phyloP scores from a whole-genome alignment of 116 monocot genomes.

The Iris pallida region DNA sequence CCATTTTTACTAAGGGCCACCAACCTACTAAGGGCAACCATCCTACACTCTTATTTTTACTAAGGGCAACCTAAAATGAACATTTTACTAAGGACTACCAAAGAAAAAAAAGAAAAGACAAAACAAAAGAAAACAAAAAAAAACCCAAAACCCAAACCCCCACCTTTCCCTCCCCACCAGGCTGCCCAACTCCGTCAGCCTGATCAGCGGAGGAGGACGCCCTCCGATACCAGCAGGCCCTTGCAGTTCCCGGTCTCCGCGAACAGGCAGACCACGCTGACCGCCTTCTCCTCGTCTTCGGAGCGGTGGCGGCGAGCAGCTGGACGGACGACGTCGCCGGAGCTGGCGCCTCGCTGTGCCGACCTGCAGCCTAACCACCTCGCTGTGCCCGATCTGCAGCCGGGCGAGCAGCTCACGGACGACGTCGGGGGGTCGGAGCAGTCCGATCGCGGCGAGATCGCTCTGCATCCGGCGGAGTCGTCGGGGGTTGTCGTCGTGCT shows the following conservation, averaged over 20 bases:
- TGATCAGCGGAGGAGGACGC: constrained; percentile 33
- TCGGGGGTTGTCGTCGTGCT: not conserved
- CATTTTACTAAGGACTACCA: too few relatives aligned
- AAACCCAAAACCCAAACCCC: too few relatives aligned
- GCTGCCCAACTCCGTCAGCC: constrained; percentile 42
- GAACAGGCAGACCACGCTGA: constrained; percentile 27
- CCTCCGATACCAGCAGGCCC: constrained; percentile 32
- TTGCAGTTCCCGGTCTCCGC: constrained; percentile 33
- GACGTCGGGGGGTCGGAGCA: too few relatives aligned
- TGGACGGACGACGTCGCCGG: constrained; percentile 33
- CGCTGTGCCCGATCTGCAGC: constrained; percentile 51
- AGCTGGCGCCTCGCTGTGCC: too few relatives aligned
- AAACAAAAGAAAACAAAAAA: too few relatives aligned
- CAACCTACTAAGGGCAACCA: too few relatives aligned
- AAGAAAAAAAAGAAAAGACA: too few relatives aligned
- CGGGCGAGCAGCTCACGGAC: constrained; percentile 39
- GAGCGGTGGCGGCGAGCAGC: constrained; percentile 21
- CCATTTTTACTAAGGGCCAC: too few relatives aligned
- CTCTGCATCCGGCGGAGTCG: not conserved
- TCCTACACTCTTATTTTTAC: too few relatives aligned
- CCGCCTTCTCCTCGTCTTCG: constrained; percentile 43
- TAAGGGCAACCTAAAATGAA: too few relatives aligned
- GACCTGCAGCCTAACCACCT: too few relatives aligned
- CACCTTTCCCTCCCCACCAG: constrained; percentile 29
- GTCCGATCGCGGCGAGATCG: too few relatives aligned